Evolutionary conservation across 768 basidiomycete species (phyloP).

Genomic region (Suillus luteus): DNA sequence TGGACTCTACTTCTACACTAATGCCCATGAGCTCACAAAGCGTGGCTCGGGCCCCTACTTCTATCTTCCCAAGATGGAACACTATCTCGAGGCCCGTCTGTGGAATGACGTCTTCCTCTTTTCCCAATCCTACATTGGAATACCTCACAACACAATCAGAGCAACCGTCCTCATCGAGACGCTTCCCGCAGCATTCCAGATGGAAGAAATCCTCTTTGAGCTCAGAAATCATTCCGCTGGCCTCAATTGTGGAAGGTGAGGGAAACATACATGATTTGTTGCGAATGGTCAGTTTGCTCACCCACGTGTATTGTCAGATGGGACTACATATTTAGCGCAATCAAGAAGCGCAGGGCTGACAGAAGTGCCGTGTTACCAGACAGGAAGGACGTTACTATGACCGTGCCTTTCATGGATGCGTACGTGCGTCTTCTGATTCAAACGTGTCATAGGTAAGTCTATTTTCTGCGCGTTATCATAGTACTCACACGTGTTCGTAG

Average conservation of each 20-base stretch:
- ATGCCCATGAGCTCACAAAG: constrained; percentile 89
- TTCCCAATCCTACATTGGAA: constrained; percentile 85
- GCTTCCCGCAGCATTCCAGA: constrained; percentile 97
- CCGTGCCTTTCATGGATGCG: constrained; percentile 95
- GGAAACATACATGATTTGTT: constrained; percentile 8
- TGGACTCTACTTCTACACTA: constrained; percentile 96
- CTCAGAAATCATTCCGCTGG: constrained; percentile 93
- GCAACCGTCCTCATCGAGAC: constrained; percentile 97
- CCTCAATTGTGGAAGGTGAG: constrained; percentile 91
- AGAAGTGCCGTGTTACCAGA: constrained; percentile 89
- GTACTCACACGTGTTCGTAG: constrained; percentile 39
- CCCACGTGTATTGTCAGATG: constrained; percentile 51
- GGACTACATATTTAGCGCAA: constrained; percentile 97
- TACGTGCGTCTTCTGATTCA: constrained; percentile 96
- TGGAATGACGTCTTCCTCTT: constrained; percentile 99
- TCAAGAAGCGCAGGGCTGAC: constrained; percentile 95
- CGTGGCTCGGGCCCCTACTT: constrained; percentile 93
- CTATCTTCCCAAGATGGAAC: constrained; percentile 99
- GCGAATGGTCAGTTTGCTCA: constrained; percentile 6
- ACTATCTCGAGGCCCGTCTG: constrained; percentile 92
- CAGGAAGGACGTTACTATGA: constrained; percentile 97
- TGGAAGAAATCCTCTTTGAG: constrained; percentile 99
- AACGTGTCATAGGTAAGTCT: constrained; percentile 86
- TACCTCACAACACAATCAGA: constrained; percentile 86
- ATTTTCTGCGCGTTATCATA: not conserved